Percentiles rank a stretch among this genome's conserved stretches.
Conservation (phyloP, 345 rosid genomes). For the Diplotaxis tenuifolia region DNA sequence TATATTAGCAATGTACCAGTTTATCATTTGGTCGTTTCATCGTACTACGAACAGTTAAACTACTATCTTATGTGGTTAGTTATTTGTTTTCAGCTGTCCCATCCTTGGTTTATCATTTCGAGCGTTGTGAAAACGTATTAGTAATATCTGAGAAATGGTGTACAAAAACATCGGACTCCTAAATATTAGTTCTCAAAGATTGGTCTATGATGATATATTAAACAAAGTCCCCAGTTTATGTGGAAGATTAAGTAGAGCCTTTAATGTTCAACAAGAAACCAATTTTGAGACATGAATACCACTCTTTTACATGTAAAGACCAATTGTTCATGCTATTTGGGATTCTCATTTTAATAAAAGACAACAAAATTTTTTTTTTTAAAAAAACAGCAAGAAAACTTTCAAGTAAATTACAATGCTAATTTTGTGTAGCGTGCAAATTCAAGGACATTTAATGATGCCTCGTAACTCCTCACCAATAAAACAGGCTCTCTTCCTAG, state of each 20-base stretch:
- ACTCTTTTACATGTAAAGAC: not conserved
- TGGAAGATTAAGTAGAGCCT: not conserved
- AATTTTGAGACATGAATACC: not conserved
- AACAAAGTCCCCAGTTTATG: not conserved
- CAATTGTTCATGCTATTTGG: no score
- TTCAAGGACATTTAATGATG: conserved; percentile 9
- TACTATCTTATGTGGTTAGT: no score
- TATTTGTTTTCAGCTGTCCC: no score
- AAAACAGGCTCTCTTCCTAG: no score
- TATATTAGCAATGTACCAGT: no score
- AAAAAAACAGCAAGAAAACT: not conserved
- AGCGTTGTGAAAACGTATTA: no score
- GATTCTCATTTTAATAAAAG: not conserved
- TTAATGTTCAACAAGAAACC: not conserved
- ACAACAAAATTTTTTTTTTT: not conserved
- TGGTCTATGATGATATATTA: not conserved
- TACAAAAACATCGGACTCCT: no score
- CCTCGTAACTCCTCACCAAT: conserved; percentile 13
- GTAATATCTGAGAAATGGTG: no score
- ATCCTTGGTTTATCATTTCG: no score
- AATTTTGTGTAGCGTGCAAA: not conserved
- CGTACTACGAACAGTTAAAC: no score
- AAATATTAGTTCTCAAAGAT: no score
- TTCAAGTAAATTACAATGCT: not conserved
- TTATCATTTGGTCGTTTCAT: no score